Base-by-base conservation (phyloP, 805 yeast genomes). In the Zygotorulaspora florentina region DNA sequence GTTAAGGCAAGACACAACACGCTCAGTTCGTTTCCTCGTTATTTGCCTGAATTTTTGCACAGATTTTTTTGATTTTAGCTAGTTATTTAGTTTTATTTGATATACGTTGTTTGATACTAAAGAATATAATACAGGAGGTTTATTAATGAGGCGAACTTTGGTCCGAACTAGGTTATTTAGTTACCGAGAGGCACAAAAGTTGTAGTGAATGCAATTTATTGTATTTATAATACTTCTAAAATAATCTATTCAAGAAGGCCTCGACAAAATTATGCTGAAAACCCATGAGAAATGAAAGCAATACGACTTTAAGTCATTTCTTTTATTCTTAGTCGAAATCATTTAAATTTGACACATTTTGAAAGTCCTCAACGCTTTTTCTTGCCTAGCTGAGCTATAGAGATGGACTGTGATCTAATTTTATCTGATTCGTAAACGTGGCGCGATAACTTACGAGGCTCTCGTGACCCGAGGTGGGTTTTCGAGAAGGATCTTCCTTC, bases 401-500 rank as follows among this genome's bases (percentile, higher is more conserved):
- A 35, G 35, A 48, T 41, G 15, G 51, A 48, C 33, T 42, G 42
- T 6, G 51, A 48, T 35, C 51, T 43, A 12, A 30, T 13, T 17
- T 41, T 35, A 11, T 38, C 39, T 1, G 38, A 17, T 12, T 29
- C 38, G 12, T 28, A 28, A 10, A 30, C 29, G 18, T 20, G 27
- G 8, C 47, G 47, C 20, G 31, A 29, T 20, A 36, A 10, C 26
- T 25, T 41, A 13, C 44, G 43, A 29, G 37, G 39, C 11, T 15
- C n/a, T 30, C 30, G n/a, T 4, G 28, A 40, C 23, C 17, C 25
- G 18, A 17, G n/a, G 26, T 26, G 35, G 35, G 25, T 30, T 9
- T 10, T 7, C 39, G 44, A 2, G 16, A 16, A 3, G n/a, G 29
- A 26, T 27, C 31, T 30, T 35, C 40, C 12, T 35, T 20, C 28